Conservation (phyloP, 805 yeast species). For the Pichia kluyveri region DNA sequence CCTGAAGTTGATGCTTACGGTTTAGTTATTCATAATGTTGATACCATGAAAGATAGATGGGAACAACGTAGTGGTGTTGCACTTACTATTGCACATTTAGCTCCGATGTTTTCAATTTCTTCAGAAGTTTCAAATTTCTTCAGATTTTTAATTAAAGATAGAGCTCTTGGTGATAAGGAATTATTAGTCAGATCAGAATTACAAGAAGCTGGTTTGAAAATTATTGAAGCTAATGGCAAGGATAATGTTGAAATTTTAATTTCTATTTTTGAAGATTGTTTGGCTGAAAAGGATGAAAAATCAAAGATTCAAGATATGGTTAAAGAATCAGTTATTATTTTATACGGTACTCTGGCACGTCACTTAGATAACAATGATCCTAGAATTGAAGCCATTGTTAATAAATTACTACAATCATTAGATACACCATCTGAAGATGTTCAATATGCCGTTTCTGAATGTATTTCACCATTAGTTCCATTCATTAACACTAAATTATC, state of each 20-base stretch:
- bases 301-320: constrained; percentile 48
- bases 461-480: constrained; percentile 75
- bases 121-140: constrained; percentile 46
- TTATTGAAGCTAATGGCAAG: constrained; percentile 60
- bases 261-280: constrained; percentile 68
- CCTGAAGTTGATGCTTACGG: constrained; percentile 76
- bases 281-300: constrained; percentile 41
- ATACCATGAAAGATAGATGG: constrained; percentile 69
- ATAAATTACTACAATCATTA: constrained; percentile 62
- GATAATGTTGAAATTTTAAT: constrained; percentile 61
- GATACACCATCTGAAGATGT: constrained; percentile 87
- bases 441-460: constrained; percentile 78
- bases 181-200: constrained; percentile 67
- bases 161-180: constrained; percentile 70
- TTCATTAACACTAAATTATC: constrained; percentile 43
- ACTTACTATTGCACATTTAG: constrained; percentile 46
- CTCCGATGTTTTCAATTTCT: constrained; percentile 35
- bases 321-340: constrained; percentile 72
- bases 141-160: constrained; percentile 44
- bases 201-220: constrained; percentile 79
- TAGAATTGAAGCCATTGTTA: constrained; percentile 57
- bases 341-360: constrained; percentile 86
- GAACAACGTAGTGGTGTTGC: constrained; percentile 81
- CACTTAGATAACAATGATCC: constrained; percentile 63
- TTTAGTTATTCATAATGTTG: constrained; percentile 52